Evolutionary conservation across 371 early-diverging fungal species (phyloP).

Genomic region (Mucor lusitanicus): DNA sequence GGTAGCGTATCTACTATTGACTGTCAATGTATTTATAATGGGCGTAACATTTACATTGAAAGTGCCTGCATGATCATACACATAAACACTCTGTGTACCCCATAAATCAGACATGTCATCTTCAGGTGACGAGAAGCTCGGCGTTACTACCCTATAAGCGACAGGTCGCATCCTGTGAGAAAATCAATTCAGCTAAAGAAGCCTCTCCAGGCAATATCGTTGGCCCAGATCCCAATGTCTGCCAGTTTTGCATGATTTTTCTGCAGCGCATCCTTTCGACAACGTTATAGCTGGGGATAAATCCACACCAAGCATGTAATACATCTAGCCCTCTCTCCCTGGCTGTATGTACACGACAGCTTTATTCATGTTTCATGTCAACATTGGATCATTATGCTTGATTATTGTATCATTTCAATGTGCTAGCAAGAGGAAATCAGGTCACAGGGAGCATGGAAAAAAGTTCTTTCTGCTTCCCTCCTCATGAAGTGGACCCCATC

Average conservation of each 20-base stretch:
- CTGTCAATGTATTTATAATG: too few relatives aligned
- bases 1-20: too few relatives aligned
- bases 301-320: neutral
- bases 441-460: neutral
- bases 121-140: neutral
- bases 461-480: neutral
- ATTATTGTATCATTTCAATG: neutral
- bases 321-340: too few relatives aligned
- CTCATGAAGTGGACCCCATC: neutral
- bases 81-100: too few relatives aligned
- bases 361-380: neutral
- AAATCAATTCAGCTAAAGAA: neutral
- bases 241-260: neutral
- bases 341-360: neutral
- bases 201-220: neutral
- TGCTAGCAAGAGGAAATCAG: neutral
- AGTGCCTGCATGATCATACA: too few relatives aligned
- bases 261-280: neutral
- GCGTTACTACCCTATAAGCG: neutral
- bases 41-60: too few relatives aligned
- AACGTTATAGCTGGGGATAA: too few relatives aligned
- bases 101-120: too few relatives aligned
- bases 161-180: neutral
- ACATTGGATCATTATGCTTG: neutral
- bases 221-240: neutral